Percentiles rank a stretch among this genome's conserved stretches.
Evolutionary conservation across 257 asterid genomes (phyloP).

Genomic region (Lantana camara): DNA sequence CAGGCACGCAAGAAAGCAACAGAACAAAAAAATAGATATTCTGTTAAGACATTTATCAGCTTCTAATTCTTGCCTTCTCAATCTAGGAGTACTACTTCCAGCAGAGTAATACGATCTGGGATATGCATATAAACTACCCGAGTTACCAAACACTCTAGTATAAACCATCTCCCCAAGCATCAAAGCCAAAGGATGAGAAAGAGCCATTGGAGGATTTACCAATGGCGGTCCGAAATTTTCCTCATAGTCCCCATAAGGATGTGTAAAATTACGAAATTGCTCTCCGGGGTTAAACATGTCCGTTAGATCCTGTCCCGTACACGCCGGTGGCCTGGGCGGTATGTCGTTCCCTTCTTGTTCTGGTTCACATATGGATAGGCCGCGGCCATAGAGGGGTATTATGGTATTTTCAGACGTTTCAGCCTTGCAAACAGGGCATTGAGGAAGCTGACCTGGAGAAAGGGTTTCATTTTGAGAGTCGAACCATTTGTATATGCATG

Average conservation of each 20-base stretch:
- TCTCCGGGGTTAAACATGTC: not conserved
- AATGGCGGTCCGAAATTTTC: not conserved
- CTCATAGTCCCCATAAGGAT: not conserved
- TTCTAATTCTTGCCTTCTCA: conserved; percentile 50
- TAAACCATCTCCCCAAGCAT: conserved; percentile 29
- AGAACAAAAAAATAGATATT: conserved; percentile 44
- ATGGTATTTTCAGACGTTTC: conserved; percentile 29
- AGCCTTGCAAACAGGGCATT: conserved; percentile 45
- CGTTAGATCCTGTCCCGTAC: not conserved
- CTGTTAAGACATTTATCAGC: conserved; percentile 48
- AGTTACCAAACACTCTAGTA: conserved; percentile 42
- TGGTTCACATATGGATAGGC: conserved; percentile 10
- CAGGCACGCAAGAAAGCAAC: conserved; percentile 56
- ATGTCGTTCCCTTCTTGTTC: not conserved
- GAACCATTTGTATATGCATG: conserved; percentile 43
- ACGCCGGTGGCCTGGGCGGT: conserved; percentile 33
- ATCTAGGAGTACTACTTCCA: conserved; percentile 36
- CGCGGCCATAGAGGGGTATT: conserved; percentile 43
- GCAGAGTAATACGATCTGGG: conserved; percentile 33
- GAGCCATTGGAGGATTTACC: not conserved
- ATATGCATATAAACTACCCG: conserved; percentile 36
- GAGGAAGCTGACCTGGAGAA: conserved; percentile 25
- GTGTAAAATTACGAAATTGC: not conserved
- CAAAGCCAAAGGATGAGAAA: conserved; percentile 33
- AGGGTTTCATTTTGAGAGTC: conserved; percentile 6